Percentiles rank a stretch among this genome's conserved stretches.
These are phyloP conservation scores for Fusarium devonianum DNA, from an alignment of 2,329 filamentous ascomycete genomes.

Conservation along the genomic window DNA sequence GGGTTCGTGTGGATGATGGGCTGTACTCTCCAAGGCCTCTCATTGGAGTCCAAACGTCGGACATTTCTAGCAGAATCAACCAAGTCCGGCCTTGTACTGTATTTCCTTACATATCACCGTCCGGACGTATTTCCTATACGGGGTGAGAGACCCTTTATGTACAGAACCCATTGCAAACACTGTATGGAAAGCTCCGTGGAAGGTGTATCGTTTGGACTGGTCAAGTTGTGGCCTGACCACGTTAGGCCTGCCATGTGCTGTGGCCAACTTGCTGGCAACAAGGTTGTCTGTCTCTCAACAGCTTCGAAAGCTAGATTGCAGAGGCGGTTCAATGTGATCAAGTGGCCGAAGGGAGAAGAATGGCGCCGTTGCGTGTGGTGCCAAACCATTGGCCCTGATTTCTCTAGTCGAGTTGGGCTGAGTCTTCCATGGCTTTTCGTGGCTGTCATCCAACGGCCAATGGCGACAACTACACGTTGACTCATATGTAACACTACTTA, in stretches of 20 bases:
- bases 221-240: slow-evolving; percentile 1
- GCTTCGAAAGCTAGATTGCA: not conserved
- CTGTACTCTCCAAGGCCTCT: too few relatives aligned
- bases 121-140: too few relatives aligned
- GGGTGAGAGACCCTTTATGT: too few relatives aligned
- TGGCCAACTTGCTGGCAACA: slow-evolving; percentile 7
- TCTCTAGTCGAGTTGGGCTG: slow-evolving; percentile 30
- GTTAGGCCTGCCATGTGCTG: slow-evolving; percentile 17
- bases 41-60: too few relatives aligned
- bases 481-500: slow-evolving; percentile 10
- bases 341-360: slow-evolving; percentile 21
- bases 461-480: slow-evolving; percentile 5
- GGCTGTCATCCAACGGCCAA: slow-evolving; percentile 22
- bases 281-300: not conserved
- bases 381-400: slow-evolving; percentile 28
- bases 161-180: too few relatives aligned
- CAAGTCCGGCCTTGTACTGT: too few relatives aligned
- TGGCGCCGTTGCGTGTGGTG: slow-evolving; percentile 29
- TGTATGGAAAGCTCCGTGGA: too few relatives aligned
- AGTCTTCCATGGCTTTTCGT: slow-evolving; percentile 37
- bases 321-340: slow-evolving; percentile 4
- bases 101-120: too few relatives aligned
- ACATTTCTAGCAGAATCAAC: too few relatives aligned
- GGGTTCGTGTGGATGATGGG: too few relatives aligned
- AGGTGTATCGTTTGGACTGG: slow-evolving; percentile 9